A percentile compares a stretch with the other conserved stretches of the same genome.
phyloP scores from a whole-genome alignment of 2,329 filamentous ascomycete species.

The Aureobasidium namibiae region DNA sequence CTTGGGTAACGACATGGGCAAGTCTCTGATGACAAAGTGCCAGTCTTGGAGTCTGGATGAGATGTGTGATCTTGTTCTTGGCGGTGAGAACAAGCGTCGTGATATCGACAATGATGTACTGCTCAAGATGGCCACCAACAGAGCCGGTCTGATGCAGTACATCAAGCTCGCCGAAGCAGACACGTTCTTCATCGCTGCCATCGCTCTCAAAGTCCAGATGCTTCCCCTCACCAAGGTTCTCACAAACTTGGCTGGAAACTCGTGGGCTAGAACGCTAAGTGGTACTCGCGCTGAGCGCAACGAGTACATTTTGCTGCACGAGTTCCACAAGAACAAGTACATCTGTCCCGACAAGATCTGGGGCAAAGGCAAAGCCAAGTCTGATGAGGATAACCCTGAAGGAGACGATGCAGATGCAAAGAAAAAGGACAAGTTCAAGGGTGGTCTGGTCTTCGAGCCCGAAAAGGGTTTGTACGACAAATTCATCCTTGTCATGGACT shows the following conservation, averaged over 20 bases:
- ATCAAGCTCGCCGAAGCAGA: conserved; percentile 90
- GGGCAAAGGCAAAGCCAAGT: conserved; percentile 62
- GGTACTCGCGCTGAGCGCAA: conserved; percentile 96
- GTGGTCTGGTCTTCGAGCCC: conserved; percentile 94
- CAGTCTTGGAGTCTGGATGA: conserved; percentile 97
- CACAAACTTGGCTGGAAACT: conserved; percentile 94
- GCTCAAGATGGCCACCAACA: conserved; percentile 69
- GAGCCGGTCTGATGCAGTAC: conserved; percentile 85
- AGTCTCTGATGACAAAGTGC: conserved; percentile 93
- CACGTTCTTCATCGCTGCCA: conserved; percentile 88
- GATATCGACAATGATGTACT: conserved; percentile 86
- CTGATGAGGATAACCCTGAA: conserved; percentile 66
- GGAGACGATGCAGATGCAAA: conserved; percentile 62
- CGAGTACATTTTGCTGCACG: conserved; percentile 96
- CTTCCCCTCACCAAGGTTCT: conserved; percentile 88
- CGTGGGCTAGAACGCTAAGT: conserved; percentile 91
- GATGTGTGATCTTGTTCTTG: conserved; percentile 89
- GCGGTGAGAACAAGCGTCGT: conserved; percentile 60
- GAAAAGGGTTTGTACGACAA: conserved; percentile 97
- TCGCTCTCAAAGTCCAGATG: conserved; percentile 84
- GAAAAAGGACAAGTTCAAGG: conserved; percentile 99
- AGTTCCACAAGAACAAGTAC: conserved; percentile 94
- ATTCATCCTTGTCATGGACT: conserved; percentile 98
- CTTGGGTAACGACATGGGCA: conserved; percentile 90
- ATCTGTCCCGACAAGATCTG: conserved; percentile 93